Evolutionary conservation across 768 basidiomycete species (phyloP), one percentile per base, ranked within the genome.

Genomic region (Lactarius evosmus): DNA sequence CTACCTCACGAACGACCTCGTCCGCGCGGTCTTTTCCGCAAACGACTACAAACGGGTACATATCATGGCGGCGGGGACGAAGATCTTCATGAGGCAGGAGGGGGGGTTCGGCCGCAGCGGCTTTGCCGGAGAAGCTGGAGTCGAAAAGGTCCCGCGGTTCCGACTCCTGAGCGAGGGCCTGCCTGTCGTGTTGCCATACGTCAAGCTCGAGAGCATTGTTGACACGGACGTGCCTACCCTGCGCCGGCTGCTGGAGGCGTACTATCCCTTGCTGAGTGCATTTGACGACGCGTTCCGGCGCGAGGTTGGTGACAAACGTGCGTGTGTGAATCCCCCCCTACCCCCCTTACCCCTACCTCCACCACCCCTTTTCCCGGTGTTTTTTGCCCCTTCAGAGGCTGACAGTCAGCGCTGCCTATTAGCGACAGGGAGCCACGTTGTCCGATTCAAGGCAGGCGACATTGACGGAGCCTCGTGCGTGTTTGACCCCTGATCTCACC

Each of bases 1-100:
- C 53, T 98, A 98, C 79, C 79, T 98, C 63, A 86, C 88, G 61
- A 97, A 95, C 71, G 83, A 87, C 69, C 78, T 91, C 69, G 89
- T 96, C 72, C 93, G 91, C 74, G 75, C 79, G n/a, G 79, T 98
- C 65, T 82, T 98, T 61, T 71, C 79, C 58, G 78, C 87, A 72
- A 99, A 98, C 72, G 87, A 93, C 72, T 95, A 88, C 73, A 82
- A 83, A 32, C 86, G 88, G 30, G 81, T 98, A 60, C 86, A 97
- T 1, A 84, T 99, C 58, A 87, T 95, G 70, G 86, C 91, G 16
- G 89, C 91, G n/a, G 97, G 97, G 22, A 94, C 95, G 44, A 96
- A 97, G 74, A 86, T 94, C 14, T 90, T 98, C 74, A 84, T 86
- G 7, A 91, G 93, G 71, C 95, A 98, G 73, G 95, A 96, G 64